Base-by-base conservation (phyloP, 1,139 yeast species). In the Diutina rugosa region DNA sequence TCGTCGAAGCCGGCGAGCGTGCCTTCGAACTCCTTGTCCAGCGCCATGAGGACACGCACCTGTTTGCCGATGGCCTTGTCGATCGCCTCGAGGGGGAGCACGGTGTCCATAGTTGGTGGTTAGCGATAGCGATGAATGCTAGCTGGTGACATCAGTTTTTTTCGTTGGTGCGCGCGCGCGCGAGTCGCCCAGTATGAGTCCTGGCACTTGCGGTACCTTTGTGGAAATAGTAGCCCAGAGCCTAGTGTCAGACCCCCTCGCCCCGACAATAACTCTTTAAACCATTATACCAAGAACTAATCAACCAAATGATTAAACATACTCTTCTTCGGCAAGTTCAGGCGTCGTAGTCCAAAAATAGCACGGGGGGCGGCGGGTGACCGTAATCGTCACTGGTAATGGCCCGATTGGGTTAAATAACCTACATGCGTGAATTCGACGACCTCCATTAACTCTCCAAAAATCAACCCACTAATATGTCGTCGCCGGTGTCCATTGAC, bases 1-100 rank as follows among this genome's bases (percentile, higher is more conserved):
- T 93, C 98, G 69, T 93, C 99, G 69, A 93, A 91, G 0, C 98
- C 99, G 32, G 87, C 81, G 56, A 93, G 76, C 9, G 85, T 88
- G 2, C 99, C 99, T 30, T 81, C 79, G 69, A 90, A 93, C 68
- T 91, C 97, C 60, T 73, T 73, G 61, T 85, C 82, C 58, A 83
- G 80, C 61, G 87, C 84, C 77, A 90, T 77, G 58, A 91, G 78
- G 41, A 91, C 90, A 77, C 89, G 82, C 56, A 93, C 83, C 58
- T 79, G 77, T 56, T 89, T 81, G 21, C 96, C 97, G 52, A 93
- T 84, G 60, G 95, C 84, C 68, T 84, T 86, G 70, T 93, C 98
- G 54, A 93, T 88, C 56, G 90, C 79, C 68, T 91, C 98, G 61
- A 90, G 73, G 6, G 97, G 97, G 57, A 87, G 76, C 16, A 83